Conservation (phyloP, 371 early-diverging fungal species). For the Mycotypha africana region DNA sequence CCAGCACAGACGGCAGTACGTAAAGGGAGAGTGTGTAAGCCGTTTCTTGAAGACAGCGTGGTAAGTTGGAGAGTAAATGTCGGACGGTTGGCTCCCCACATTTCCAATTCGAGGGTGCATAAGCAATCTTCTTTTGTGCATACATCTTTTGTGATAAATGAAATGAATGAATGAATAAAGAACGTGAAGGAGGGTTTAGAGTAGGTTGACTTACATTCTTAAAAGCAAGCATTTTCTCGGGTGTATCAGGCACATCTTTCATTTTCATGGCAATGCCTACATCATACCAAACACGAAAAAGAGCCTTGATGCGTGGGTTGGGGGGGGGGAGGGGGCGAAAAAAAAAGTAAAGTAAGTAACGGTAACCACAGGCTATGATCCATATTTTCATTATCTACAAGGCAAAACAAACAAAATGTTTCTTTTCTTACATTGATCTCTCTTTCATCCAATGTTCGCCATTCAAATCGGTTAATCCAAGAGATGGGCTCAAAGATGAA, state of each 20-base stretch:
- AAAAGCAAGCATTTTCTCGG: conserved; percentile 21
- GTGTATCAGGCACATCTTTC: conserved; percentile 36
- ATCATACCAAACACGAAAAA: conserved; percentile 29
- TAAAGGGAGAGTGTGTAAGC: background rate
- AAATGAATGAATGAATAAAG: background rate
- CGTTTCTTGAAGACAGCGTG: background rate
- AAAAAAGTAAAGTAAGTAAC: background rate
- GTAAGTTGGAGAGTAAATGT: background rate
- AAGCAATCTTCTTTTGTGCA: background rate
- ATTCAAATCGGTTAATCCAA: conserved; percentile 40
- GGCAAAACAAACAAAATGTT: conserved; percentile 1
- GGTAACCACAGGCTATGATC: too few species aligned
- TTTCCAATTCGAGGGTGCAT: background rate
- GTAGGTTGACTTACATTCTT: conserved; percentile 25
- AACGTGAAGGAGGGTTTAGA: background rate
- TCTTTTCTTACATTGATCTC: conserved; percentile 29
- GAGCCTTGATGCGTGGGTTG: conserved; percentile 1
- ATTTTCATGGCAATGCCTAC: conserved; percentile 32
- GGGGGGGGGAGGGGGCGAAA: background rate
- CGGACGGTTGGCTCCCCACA: background rate
- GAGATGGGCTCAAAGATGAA: conserved; percentile 32
- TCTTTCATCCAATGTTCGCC: conserved; percentile 25
- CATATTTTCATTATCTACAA: too few species aligned
- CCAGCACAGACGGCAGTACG: background rate
- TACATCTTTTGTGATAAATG: background rate